Conservation (phyloP, 495 filamentous ascomycete genomes). For the Penicillium robsamsonii region DNA sequence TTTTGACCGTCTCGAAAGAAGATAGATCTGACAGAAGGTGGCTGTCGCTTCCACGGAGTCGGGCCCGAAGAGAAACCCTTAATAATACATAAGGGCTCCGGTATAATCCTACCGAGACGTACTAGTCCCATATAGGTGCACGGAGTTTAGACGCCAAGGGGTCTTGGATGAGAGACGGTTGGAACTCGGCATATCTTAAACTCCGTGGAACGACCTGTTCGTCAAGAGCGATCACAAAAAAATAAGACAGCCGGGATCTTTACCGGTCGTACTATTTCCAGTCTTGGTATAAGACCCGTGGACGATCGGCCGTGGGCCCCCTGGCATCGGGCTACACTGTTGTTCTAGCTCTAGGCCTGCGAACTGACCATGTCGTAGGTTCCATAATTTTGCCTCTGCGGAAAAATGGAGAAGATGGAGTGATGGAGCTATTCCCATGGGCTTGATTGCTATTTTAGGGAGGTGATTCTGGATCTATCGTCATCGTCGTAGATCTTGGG, state of each 20-base stretch:
- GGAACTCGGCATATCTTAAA: constrained; percentile 1
- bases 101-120: neutral
- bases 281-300: constrained; percentile 24
- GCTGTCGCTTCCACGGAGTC: constrained; percentile 2
- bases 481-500: constrained; percentile 8
- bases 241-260: constrained; percentile 15
- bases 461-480: constrained; percentile 7
- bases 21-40: constrained; percentile 1
- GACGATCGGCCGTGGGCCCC: constrained; percentile 14
- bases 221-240: constrained; percentile 17
- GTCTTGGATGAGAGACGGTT: neutral
- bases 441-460: constrained; percentile 13
- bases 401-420: neutral
- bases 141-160: neutral
- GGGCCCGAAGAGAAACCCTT: neutral
- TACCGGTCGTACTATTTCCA: constrained; percentile 14
- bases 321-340: neutral
- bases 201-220: constrained; percentile 29
- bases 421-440: neutral
- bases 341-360: neutral
- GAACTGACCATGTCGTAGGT: constrained; percentile 1
- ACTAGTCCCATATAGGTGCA: neutral
- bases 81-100: constrained; percentile 2
- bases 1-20: neutral
- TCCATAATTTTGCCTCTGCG: neutral